Evolutionary conservation across 331 rosid genomes (phyloP).

Genomic region (Arachis monticola): DNA sequence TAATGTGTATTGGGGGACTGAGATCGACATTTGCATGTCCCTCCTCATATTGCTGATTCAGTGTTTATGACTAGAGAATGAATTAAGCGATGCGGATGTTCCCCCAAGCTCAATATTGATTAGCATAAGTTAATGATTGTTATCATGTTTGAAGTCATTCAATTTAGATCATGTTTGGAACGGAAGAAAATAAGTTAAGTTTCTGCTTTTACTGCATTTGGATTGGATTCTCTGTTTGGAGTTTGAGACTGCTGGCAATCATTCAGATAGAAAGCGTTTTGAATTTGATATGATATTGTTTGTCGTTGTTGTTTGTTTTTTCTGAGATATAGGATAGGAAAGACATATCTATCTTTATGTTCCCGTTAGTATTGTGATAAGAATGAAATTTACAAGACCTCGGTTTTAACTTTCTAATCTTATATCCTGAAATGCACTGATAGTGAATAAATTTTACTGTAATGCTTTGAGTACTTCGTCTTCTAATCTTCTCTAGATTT

Average conservation of each 20-base stretch:
- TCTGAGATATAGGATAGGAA: neutral
- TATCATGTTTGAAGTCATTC: neutral
- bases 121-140: neutral
- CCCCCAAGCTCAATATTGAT: slow-evolving; percentile 19
- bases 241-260: neutral
- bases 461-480: neutral
- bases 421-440: neutral
- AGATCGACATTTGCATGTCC: slow-evolving; percentile 34
- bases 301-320: neutral
- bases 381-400: neutral
- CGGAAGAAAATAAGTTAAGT: neutral
- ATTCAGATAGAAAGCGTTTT: neutral
- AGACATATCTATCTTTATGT: neutral
- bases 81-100: slow-evolving; percentile 40
- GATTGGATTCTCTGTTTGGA: neutral
- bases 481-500: neutral
- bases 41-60: slow-evolving; percentile 36
- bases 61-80: slow-evolving; percentile 39
- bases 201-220: neutral
- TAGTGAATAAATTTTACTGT: neutral
- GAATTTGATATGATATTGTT: slow-evolving; percentile 10
- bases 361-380: neutral
- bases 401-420: neutral
- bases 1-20: slow-evolving; percentile 32
- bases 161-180: too few relatives aligned